phyloP scores from a whole-genome alignment of 2,329 filamentous ascomycete genomes.

The Verticillium zaregamsianum region DNA sequence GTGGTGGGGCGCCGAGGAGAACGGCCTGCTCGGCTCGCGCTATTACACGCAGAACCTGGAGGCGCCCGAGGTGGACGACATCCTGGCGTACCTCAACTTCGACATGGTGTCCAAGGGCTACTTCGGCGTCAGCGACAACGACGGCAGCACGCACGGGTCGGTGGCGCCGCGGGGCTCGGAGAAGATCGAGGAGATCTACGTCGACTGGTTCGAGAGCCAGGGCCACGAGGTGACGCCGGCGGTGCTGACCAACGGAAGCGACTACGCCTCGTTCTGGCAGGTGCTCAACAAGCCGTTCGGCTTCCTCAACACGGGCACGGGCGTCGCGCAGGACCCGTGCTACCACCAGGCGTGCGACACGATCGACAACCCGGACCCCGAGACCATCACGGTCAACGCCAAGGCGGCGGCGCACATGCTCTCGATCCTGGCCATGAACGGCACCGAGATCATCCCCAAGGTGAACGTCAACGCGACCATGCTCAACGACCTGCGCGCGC shows the following conservation, averaged over 20 bases:
- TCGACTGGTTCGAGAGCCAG: constrained; percentile 24
- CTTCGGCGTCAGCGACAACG: constrained; percentile 29
- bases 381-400: constrained; percentile 28
- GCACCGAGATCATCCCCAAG: constrained; percentile 26
- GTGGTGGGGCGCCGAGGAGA: constrained; percentile 44
- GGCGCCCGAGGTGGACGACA: constrained; percentile 25
- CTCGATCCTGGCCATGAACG: constrained; percentile 22
- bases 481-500: constrained; percentile 13
- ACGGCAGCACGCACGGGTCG: constrained; percentile 30
- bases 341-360: constrained; percentile 35
- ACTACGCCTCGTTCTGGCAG: constrained; percentile 58
- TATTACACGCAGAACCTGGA: constrained; percentile 32
- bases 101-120: constrained; percentile 36
- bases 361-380: constrained; percentile 32
- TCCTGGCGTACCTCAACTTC: constrained; percentile 36
- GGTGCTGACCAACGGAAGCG: constrained; percentile 42
- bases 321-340: constrained; percentile 34
- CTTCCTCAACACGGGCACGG: constrained; percentile 58
- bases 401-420: constrained; percentile 29
- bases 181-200: constrained; percentile 26
- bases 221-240: constrained; percentile 25
- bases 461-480: constrained; percentile 17
- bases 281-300: constrained; percentile 47
- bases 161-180: constrained; percentile 27
- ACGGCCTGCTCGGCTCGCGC: constrained; percentile 29